phyloP scores from a whole-genome alignment of 441 rosid species.

The Populus hybrid region DNA sequence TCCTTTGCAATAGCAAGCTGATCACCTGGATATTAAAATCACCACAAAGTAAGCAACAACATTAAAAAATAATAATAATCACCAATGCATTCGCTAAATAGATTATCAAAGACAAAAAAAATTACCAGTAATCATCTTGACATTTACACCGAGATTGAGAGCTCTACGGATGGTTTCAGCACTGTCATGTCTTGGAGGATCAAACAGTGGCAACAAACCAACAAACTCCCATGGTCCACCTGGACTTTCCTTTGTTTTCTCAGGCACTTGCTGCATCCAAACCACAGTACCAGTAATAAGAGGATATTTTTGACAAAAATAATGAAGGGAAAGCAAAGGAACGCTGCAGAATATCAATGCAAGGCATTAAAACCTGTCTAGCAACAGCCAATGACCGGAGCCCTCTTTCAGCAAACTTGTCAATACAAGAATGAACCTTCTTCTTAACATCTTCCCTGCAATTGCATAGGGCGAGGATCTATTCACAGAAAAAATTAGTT shows the following conservation, averaged over 20 bases:
- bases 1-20: conserved; percentile 98
- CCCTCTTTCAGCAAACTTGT: conserved; percentile 84
- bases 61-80: background rate
- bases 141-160: conserved; percentile 89
- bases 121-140: conserved; percentile 95
- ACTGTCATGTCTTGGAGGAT: conserved; percentile 82
- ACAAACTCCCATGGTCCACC: conserved; percentile 72
- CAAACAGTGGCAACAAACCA: conserved; percentile 59
- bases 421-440: conserved; percentile 61
- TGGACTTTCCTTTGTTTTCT: conserved; percentile 52
- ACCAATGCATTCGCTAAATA: background rate
- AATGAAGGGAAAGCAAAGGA: background rate
- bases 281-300: conserved; percentile 23
- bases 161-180: conserved; percentile 95
- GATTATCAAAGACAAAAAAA: background rate
- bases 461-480: conserved; percentile 73
- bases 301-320: background rate
- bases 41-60: conserved; percentile 2
- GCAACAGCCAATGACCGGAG: conserved; percentile 70
- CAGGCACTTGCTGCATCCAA: conserved; percentile 59
- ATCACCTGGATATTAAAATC: conserved; percentile 44
- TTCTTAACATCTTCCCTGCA: conserved; percentile 62
- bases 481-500: conserved; percentile 14
- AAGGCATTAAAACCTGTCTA: conserved; percentile 43
- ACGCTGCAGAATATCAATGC: background rate